phyloP scores from a whole-genome alignment of 2,329 filamentous ascomycete species.

The Clarireedia paspali region DNA sequence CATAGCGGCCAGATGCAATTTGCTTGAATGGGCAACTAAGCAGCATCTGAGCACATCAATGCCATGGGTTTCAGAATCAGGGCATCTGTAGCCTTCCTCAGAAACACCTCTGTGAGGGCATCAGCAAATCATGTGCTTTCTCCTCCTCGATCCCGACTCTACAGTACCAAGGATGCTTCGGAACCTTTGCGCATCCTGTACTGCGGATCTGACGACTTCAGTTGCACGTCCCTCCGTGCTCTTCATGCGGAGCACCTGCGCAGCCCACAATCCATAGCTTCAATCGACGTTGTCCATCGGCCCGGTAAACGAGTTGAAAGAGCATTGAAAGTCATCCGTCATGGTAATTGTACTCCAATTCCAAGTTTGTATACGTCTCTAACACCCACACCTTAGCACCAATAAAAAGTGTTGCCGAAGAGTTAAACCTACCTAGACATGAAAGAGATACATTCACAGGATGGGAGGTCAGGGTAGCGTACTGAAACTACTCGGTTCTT shows the following conservation, averaged over 20 bases:
- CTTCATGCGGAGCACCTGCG: constrained; percentile 52
- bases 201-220: constrained; percentile 90
- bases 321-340: constrained; percentile 49
- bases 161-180: constrained; percentile 12
- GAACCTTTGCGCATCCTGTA: constrained; percentile 77
- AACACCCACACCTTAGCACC: constrained; percentile 49
- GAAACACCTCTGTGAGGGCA: neutral
- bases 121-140: neutral
- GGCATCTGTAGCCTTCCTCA: neutral
- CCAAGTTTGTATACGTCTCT: neutral
- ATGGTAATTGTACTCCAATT: constrained; percentile 19
- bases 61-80: neutral
- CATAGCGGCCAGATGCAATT: too few relatives aligned
- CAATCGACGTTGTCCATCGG: constrained; percentile 79
- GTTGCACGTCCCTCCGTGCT: constrained; percentile 66
- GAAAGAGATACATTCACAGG: constrained; percentile 73
- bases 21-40: too few relatives aligned
- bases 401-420: constrained; percentile 56
- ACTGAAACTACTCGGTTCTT: neutral
- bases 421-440: constrained; percentile 61
- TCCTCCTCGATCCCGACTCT: neutral
- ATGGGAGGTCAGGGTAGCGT: constrained; percentile 55
- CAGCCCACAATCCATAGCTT: constrained; percentile 52
- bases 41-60: too few relatives aligned
- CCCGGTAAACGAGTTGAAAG: constrained; percentile 73